Base-by-base conservation (phyloP, 2,329 filamentous ascomycete genomes). In the Aspergillus sp. region DNA sequence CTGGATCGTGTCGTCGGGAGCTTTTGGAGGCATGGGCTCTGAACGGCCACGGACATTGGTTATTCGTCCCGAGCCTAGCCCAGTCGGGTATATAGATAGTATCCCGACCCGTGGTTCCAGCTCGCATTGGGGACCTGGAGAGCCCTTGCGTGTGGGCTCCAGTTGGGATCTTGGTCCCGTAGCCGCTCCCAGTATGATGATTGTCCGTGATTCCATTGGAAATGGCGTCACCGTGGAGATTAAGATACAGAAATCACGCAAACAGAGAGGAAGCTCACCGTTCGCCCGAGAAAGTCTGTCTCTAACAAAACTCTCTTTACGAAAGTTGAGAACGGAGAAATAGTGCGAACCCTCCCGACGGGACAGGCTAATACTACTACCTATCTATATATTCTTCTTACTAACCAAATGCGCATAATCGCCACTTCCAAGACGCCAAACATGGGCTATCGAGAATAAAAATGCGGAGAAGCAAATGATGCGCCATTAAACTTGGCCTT, bases 131-230 rank as follows among this genome's bases (percentile, higher is more conserved):
- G 32, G 45, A 38, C 17, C 17, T 43, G 55, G 50, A 23, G 51
- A 41, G 36, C 32, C 25, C 23, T 21, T 51, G 36, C 58, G 59
- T 51, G 58, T 64, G 56, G 60, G 63, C 59, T 58, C 60, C 60
- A 63, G 50, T 28, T 39, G 38, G 41, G 54, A 64, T 63, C 62
- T 57, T 61, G 59, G 61, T 59, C 57, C 36, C 58, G 57, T 32
- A 38, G 38, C 36, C 23, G 52, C 28, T 9, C 28, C 39, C 48
- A 58, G 28, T 47, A 28, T 43, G 15, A 23, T 23, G 17, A 15
- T 36, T 47, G 30, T 10, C 23, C 3, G 8, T 55, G 25, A 19
- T 17, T 36, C 32, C 32, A 36, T 13, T 12, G 32, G 32, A 36
- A 15, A 58, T 49, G 50, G 58, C 53, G 52, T 52, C 56, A 48